Evolutionary conservation across 768 basidiomycete species (phyloP), one percentile per base, ranked within the genome.

Genomic region (Kwoniella dendrophila): DNA sequence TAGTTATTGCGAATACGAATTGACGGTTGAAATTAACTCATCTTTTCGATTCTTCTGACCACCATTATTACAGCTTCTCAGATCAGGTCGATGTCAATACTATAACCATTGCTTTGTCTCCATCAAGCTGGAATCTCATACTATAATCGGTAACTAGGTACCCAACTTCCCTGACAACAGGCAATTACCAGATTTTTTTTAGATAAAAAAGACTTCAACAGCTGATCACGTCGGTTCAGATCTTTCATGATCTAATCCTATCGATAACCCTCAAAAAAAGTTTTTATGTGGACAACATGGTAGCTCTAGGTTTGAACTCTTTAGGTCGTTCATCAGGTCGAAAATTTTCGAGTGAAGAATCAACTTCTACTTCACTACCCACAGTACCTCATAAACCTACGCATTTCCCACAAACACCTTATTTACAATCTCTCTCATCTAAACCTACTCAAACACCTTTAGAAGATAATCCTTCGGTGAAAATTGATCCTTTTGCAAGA

Each of bases 331-430:
- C 56, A 14, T 47, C 44, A 4, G 56, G 56, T 40, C 48, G 40
- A 29, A 58, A 49, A n/a, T 20, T 48, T 32, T 40, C 45, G 3
- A 30, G 30, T 47, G 55, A 56, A 29, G 24, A 56, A 33, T 0
- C 33, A n/a, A n/a, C n/a, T n/a, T n/a, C 44, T 33, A 55, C 6
- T 8, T 20, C 33, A 18, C 33, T 44, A 14, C 56, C 47, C 11
- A 32, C 27, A 33, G 38, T 49, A 44, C 20, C 33, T 22, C 29
- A 52, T 16, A 52, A 53, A 47, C 60, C 60, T n/a, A 53, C 60
- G 3, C 60, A 62, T 55, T 62, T 62, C 60, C 60, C 60, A 32
- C 51, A 52, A 20, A 62, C 60, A 16, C 60, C 60, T 14, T 62
- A 47, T 22, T n/a, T 62, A 20, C 60, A 62, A 30, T 38, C 56